Evolutionary conservation across 305 asterid genomes (phyloP).

Genomic region (Solanum hybrid): DNA sequence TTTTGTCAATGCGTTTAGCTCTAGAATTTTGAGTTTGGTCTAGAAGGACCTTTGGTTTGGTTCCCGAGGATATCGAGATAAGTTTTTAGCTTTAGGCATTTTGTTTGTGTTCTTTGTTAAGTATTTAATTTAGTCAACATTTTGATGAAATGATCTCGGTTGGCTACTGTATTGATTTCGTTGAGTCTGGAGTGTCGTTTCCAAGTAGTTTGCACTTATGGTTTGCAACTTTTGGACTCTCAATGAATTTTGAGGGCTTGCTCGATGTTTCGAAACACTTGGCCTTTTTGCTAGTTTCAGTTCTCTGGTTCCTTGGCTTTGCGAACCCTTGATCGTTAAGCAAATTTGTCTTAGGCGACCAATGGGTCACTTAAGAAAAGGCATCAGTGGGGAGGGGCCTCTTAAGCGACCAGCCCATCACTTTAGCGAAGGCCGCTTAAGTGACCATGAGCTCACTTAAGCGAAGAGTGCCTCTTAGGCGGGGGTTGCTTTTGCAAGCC

Average conservation of each 20-base stretch:
- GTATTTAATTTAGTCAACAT: neutral
- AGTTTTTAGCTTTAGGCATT: neutral
- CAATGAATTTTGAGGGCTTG: no score
- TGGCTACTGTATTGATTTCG: no score
- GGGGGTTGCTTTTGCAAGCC: neutral
- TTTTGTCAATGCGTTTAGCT: neutral
- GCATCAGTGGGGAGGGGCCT: neutral
- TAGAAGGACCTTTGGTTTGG: neutral
- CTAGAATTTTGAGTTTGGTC: neutral
- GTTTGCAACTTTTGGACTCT: no score
- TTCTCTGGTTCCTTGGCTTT: no score
- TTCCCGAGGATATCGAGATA: neutral
- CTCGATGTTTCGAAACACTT: no score
- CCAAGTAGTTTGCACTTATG: no score
- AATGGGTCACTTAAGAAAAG: no score
- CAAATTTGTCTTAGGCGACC: no score
- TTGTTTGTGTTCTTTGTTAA: neutral
- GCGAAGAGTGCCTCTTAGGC: neutral
- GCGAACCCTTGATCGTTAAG: no score
- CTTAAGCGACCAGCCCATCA: neutral
- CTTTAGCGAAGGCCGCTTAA: neutral
- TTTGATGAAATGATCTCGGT: no score
- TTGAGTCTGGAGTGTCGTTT: no score
- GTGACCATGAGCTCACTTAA: neutral
- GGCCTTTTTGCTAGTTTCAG: no score